These are phyloP conservation scores for Phialemonium atrogriseum DNA, from an alignment of 2,329 filamentous ascomycete genomes.

Conservation along the genomic window DNA sequence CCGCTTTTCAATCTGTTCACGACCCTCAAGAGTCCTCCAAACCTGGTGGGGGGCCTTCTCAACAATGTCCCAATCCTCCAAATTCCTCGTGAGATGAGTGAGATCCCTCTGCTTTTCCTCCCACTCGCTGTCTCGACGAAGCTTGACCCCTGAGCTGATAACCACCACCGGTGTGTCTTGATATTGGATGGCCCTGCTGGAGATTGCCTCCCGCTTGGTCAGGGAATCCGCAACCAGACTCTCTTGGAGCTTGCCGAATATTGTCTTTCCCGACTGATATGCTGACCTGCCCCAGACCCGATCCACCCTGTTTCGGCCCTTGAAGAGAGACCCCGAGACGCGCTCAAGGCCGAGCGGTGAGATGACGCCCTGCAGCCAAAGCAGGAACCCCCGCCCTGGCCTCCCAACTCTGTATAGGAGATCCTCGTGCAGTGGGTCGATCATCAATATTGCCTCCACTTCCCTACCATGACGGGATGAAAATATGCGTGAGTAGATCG, in stretches of 20 bases:
- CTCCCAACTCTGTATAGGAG: slow-evolving; percentile 60
- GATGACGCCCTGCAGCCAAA: slow-evolving; percentile 80
- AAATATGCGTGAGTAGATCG: slow-evolving; percentile 86
- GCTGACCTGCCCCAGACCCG: slow-evolving; percentile 75
- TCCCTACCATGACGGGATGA: slow-evolving; percentile 70
- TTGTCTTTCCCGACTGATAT: slow-evolving; percentile 71
- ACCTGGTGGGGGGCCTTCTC: slow-evolving; percentile 77
- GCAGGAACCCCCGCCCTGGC: slow-evolving; percentile 65
- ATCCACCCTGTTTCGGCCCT: slow-evolving; percentile 71
- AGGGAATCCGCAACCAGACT: slow-evolving; percentile 79
- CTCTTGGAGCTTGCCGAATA: slow-evolving; percentile 90
- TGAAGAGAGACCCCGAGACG: slow-evolving; percentile 71
- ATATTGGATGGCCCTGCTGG: slow-evolving; percentile 71
- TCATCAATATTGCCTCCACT: slow-evolving; percentile 70
- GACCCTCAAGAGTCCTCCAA: slow-evolving; percentile 68
- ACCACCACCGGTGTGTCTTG: slow-evolving; percentile 69
- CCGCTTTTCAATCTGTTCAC: slow-evolving; percentile 69
- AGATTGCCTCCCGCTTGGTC: slow-evolving; percentile 72
- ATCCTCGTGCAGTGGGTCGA: slow-evolving; percentile 87
- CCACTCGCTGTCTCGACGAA: slow-evolving; percentile 64
- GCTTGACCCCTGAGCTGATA: slow-evolving; percentile 70
- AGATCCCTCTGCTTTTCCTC: slow-evolving; percentile 78
- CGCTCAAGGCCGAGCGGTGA: slow-evolving; percentile 82
- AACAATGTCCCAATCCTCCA: slow-evolving; percentile 81
- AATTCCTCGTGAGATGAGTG: slow-evolving; percentile 68